Evolutionary conservation across 2,329 filamentous ascomycete genomes (phyloP), one percentile per base, ranked within the genome.

Genomic region (Trichoderma brevicompactum): DNA sequence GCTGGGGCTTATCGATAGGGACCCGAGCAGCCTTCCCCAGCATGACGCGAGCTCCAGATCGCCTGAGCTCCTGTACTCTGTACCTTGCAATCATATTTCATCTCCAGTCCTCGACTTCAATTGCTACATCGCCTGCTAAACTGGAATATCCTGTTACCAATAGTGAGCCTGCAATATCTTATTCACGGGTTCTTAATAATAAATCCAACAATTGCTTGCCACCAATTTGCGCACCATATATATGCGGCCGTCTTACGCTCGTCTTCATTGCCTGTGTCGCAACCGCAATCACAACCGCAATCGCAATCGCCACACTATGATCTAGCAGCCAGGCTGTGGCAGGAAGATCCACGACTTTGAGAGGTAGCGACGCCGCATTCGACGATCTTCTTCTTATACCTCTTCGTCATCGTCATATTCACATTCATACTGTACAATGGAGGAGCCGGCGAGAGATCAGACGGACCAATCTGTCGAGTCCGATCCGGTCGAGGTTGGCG

Each of bases 401-500:
- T 10, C 3, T 23, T 46, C 40, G 1, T 71, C 68, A 9, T 53
- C 43, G n/a, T 58, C 53, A 17, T 38, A 8, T 2, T 38, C 36
- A 6, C 10, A 38, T 38, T 40, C 50, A 17, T 36, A 17, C 36
- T 49, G 32, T 54, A 69, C 67, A 44, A 77, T 74, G 74, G 67
- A 70, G 15, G 67, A 69, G n/a, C 65, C 72, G 34, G 66, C 69
- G 6, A 73, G 70, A n/a, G 69, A 72, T 65, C 70, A 74, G 49
- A 76, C 77, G 7, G 69, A 71, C 15, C 70, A 72, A 53, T 79
- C 79, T 23, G 71, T 72, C 53, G 70, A 67, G 17, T 77, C 79
- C 40, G 83, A 85, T 17, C 74, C 78, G 8, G 77, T 77, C 62
- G 82, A 86, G 43, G 71, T 79, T 2, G 70, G 69, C 19, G 76